These are phyloP conservation scores for Scenedesmus sp. DNA, from an alignment of 163 green algal species.

Conservation along the genomic window DNA sequence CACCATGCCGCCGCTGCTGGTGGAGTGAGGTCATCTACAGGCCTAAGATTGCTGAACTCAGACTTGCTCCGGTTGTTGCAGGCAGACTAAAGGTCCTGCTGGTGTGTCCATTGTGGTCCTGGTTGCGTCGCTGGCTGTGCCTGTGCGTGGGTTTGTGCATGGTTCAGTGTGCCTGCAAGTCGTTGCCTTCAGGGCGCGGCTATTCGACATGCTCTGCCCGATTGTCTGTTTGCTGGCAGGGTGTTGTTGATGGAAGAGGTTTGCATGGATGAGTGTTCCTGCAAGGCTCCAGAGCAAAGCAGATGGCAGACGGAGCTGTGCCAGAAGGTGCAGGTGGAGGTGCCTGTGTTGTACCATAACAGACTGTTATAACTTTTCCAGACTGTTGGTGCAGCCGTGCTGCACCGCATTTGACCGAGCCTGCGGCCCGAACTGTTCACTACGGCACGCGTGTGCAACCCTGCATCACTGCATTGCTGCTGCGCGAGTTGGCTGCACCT, in stretches of 20 bases:
- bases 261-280: not conserved
- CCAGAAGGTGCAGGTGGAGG: not conserved
- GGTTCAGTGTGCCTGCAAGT: not conserved
- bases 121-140: not conserved
- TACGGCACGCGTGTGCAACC: not conserved
- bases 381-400: not conserved
- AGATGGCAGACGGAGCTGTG: not conserved
- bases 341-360: not conserved
- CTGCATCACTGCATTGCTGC: not conserved
- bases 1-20: not conserved
- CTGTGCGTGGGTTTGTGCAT: not conserved
- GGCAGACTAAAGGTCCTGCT: not conserved
- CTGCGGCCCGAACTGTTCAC: not conserved
- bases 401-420: not conserved
- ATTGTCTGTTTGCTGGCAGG: not conserved
- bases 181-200: not conserved
- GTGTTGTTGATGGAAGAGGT: not conserved
- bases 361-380: not conserved
- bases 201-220: not conserved
- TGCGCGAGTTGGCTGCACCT: not conserved
- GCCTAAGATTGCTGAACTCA: not conserved
- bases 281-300: not conserved
- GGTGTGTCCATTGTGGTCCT: not conserved
- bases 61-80: not conserved
- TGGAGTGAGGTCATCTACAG: not conserved